Evolutionary conservation across 2,329 filamentous ascomycete genomes (phyloP).

Genomic region (Aspergillus pseudoviridinutans): DNA sequence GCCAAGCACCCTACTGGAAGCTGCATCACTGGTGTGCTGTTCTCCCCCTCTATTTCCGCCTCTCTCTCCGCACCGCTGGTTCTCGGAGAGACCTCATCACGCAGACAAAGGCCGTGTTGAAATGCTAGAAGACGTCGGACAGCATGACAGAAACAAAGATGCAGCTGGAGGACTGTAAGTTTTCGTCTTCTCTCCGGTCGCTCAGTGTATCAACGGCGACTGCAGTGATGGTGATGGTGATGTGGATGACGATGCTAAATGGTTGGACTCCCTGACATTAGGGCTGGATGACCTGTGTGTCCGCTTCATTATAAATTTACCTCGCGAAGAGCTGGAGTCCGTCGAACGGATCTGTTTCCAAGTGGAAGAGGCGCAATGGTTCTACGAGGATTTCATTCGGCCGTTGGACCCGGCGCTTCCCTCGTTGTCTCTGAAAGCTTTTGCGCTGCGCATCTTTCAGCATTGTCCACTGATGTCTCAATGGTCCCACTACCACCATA

Average conservation of each 20-base stretch:
- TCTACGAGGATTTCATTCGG: constrained; percentile 98
- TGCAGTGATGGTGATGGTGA: constrained; percentile 17
- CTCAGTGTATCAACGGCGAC: not conserved
- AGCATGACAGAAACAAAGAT: constrained; percentile 74
- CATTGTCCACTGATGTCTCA: constrained; percentile 85
- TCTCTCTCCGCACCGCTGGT: constrained; percentile 17
- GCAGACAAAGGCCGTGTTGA: constrained; percentile 37
- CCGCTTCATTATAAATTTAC: constrained; percentile 96
- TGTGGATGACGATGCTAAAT: constrained; percentile 6
- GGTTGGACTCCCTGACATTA: constrained; percentile 33
- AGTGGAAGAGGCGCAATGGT: constrained; percentile 99
- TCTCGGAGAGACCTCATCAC: constrained; percentile 18
- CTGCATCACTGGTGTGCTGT: constrained; percentile 20
- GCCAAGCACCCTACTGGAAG: constrained; percentile 25
- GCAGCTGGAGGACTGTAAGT: constrained; percentile 83
- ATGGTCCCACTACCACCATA: constrained; percentile 73
- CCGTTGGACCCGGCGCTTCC: constrained; percentile 81
- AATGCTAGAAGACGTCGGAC: constrained; percentile 58
- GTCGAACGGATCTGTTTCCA: constrained; percentile 97
- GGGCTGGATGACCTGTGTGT: constrained; percentile 97
- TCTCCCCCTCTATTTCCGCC: constrained; percentile 12
- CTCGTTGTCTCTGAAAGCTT: constrained; percentile 76
- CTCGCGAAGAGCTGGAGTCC: constrained; percentile 81
- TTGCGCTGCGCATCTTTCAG: constrained; percentile 86
- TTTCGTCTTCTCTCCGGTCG: not conserved